phyloP scores from a whole-genome alignment of 768 basidiomycete genomes.

The Suillus plorans region DNA sequence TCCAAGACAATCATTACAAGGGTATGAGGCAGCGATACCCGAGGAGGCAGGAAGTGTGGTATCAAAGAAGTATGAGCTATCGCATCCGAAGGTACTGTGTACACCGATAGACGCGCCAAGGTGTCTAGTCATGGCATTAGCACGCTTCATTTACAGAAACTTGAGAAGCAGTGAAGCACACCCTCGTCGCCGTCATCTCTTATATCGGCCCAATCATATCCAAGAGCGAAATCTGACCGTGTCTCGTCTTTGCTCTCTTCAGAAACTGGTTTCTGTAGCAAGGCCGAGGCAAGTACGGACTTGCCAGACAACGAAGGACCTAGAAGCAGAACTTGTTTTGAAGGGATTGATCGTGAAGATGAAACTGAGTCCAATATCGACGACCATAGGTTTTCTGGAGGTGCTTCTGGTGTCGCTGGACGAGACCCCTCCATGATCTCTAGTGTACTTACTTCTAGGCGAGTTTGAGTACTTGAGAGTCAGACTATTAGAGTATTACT shows the following conservation, averaged over 20 bases:
- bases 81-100: conserved; percentile 84
- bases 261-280: conserved; percentile 63
- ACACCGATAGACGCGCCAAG: conserved; percentile 85
- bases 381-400: conserved; percentile 86
- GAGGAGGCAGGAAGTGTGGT: conserved; percentile 77
- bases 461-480: not conserved
- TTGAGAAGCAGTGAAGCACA: conserved; percentile 37
- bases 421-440: conserved; percentile 44
- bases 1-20: conserved; percentile 85
- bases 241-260: conserved; percentile 60
- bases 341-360: conserved; percentile 74
- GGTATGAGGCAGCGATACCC: conserved; percentile 63
- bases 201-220: conserved; percentile 91
- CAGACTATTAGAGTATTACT: not conserved
- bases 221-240: conserved; percentile 77
- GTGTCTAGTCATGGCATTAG: conserved; percentile 55
- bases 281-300: conserved; percentile 66
- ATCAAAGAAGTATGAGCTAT: conserved; percentile 67
- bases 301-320: conserved; percentile 82
- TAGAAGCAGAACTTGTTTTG: conserved; percentile 85
- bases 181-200: conserved; percentile 95
- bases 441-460: not conserved
- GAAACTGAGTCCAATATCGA: conserved; percentile 90
- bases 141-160: conserved; percentile 1
- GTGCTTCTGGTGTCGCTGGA: conserved; percentile 68